Base-by-base conservation (phyloP, 768 basidiomycete genomes). In the Serendipita sp. region DNA sequence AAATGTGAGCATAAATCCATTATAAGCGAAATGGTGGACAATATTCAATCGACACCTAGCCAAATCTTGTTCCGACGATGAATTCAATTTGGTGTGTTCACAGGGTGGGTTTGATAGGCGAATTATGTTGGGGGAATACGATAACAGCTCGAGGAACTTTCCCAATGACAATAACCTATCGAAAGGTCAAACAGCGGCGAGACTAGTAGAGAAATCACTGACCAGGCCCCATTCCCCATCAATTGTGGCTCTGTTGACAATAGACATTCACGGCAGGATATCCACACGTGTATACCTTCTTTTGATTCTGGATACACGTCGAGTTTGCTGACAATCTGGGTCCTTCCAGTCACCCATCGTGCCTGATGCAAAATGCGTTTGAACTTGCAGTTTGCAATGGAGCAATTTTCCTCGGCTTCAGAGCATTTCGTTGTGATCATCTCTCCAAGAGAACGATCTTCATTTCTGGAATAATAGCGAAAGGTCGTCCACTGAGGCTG, bases 191-290 rank as follows among this genome's bases (percentile, higher is more conserved):
- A 10, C 18, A 50, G 16, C 3, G 45, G 27, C 18, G 23, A 44
- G 44, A 62, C 31, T 29, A 52, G 31, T 23, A 62, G 23, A 40
- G 13, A 45, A 55, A 46, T 4, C 23, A 78, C 83, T 64, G 69
- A 84, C 84, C 75, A 81, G 2, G 81, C 73, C 23, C 79, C 83
- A 67, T 79, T 77, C 15, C 71, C 75, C 75, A 84, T 77, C 37
- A 64, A 66, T 31, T 62, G 71, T 67, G 67, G 67, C 2, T 67
- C 50, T 0, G 79, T 77, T 44, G 70, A 67, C n/a, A 72, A 71
- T 29, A 66, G 69, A 68, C 84, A 86, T 2, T 77, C 69, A 0
- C 69, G 72, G 70, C 84, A 86, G 65, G 75, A 77, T 62, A 77
- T 70, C 80, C 80, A 83, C 67, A 79, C 74, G 34, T 71, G 64